phyloP scores from a whole-genome alignment of 176 grass and related monocot genomes.

The Saccharum officinarum region DNA sequence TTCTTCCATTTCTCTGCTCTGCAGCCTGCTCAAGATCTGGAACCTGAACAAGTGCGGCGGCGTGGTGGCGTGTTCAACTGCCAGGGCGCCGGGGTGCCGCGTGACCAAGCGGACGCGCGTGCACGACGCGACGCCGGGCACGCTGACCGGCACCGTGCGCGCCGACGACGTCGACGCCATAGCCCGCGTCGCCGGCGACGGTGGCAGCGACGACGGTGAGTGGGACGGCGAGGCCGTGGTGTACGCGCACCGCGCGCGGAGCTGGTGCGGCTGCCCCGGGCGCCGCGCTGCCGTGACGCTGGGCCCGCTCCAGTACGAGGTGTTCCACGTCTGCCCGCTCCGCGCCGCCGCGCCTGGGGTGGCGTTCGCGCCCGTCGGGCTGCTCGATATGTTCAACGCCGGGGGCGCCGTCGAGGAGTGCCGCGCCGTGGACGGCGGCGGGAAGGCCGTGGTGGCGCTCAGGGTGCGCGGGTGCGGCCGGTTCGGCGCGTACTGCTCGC shows the following conservation, averaged over 20 bases:
- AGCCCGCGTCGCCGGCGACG: constrained; percentile 16
- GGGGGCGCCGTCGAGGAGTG: constrained; percentile 75
- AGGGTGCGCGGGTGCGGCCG: constrained; percentile 58
- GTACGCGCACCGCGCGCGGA: constrained; percentile 53
- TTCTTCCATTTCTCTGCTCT: neutral
- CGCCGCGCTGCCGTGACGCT: constrained; percentile 63
- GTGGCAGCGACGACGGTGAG: neutral
- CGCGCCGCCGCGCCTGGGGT: constrained; percentile 31
- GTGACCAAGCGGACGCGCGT: constrained; percentile 59
- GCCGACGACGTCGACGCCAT: constrained; percentile 58
- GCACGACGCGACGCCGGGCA: constrained; percentile 62
- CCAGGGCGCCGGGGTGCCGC: constrained; percentile 86
- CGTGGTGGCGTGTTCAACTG: constrained; percentile 87
- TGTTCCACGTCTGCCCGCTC: constrained; percentile 73
- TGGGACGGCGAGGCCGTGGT: constrained; percentile 54
- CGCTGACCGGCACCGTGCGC: constrained; percentile 51
- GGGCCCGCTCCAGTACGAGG: constrained; percentile 70
- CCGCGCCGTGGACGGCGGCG: neutral
- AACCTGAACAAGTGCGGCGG: constrained; percentile 67
- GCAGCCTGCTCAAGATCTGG: constrained; percentile 90
- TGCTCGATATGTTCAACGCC: constrained; percentile 89
- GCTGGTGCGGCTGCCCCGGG: constrained; percentile 62
- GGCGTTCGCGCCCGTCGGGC: constrained; percentile 54
- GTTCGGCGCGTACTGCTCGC: constrained; percentile 74
- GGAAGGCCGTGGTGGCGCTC: constrained; percentile 36